Base-by-base conservation (phyloP, 768 basidiomycete genomes). In the Pleurotus platypus region DNA sequence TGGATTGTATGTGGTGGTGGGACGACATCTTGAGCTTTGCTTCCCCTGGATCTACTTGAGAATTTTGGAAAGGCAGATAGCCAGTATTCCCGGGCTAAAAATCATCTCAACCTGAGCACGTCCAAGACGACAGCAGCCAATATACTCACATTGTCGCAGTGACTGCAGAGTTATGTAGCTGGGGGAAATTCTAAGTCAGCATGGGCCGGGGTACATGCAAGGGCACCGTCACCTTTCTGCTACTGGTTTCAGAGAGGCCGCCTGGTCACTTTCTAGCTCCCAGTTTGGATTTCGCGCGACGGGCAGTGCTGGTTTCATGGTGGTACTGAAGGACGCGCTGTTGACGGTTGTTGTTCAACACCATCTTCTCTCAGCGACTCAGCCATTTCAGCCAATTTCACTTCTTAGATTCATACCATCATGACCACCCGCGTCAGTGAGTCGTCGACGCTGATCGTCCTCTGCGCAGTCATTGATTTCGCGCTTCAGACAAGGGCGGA, bases 31-130 rank as follows among this genome's bases (percentile, higher is more conserved):
- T 77, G 66, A n/a, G 74, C 72, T 63, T 85, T 88, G 56, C 78
- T 79, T 43, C 80, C 80, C 15, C 86, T 81, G 48, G 79, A 70
- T 61, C 83, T 87, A 55, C 79, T 80, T 18, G 87, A 87, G 66
- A 90, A 92, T 64, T 83, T 87, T 22, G 85, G 83, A 60, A 92
- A 90, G 12, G 79, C 78, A 46, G 78, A 74, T 13, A 92, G 70
- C 87, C 88, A 90, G 68, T 78, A 81, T 22, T 89, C 83, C 40
- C 90, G 80, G 26, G 90, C 89, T 90, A 62, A 22, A 39, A 20
- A 57, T 45, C 37, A 35, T 55, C 56, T 35, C 30, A 35, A 9
- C 11, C 30, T 9, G 30, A 35, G 7, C 30, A 35, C 11, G 2
- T 35, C 30, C 30, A 11, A 35, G 8, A 35, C 30, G 2, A 35